Conservation (phyloP, 495 filamentous ascomycete species). For the Xylaria scruposa region DNA sequence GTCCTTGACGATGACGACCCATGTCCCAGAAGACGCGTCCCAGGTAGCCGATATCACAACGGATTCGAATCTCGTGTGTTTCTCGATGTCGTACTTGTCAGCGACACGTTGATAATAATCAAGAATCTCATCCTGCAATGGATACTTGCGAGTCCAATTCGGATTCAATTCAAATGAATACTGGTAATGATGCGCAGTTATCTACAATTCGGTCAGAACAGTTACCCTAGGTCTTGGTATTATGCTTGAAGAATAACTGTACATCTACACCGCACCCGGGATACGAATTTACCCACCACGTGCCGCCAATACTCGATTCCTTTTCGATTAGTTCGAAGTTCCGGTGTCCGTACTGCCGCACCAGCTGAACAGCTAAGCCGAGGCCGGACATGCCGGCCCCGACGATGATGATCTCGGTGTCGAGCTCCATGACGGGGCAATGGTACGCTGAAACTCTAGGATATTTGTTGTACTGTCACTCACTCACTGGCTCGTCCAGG, state of each 20-base stretch:
- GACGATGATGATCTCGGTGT: conserved; percentile 47
- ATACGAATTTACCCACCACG: conserved; percentile 72
- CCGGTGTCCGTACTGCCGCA: conserved; percentile 59
- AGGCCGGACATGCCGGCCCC: conserved; percentile 70
- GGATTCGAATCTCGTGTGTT: conserved; percentile 51
- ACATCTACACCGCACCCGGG: conserved; percentile 55
- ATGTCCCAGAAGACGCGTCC: conserved; percentile 51
- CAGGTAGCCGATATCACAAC: conserved; percentile 51
- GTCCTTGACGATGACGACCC: conserved; percentile 52
- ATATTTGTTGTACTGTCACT: background rate
- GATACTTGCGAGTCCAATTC: conserved; percentile 53
- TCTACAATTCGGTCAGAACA: conserved; percentile 19
- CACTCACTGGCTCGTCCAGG: background rate
- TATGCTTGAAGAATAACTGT: background rate
- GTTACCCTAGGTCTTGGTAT: background rate
- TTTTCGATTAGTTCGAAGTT: conserved; percentile 70
- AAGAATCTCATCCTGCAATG: conserved; percentile 53
- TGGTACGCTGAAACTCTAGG: background rate
- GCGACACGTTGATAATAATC: conserved; percentile 53
- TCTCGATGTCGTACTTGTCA: conserved; percentile 50
- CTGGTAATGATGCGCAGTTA: conserved; percentile 50
- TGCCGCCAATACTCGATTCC: conserved; percentile 67
- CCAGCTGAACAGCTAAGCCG: conserved; percentile 66
- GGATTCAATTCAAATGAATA: conserved; percentile 58
- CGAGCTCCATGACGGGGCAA: conserved; percentile 6